Base-by-base conservation (phyloP, 768 basidiomycete species). In the Termitomyces sp. region DNA sequence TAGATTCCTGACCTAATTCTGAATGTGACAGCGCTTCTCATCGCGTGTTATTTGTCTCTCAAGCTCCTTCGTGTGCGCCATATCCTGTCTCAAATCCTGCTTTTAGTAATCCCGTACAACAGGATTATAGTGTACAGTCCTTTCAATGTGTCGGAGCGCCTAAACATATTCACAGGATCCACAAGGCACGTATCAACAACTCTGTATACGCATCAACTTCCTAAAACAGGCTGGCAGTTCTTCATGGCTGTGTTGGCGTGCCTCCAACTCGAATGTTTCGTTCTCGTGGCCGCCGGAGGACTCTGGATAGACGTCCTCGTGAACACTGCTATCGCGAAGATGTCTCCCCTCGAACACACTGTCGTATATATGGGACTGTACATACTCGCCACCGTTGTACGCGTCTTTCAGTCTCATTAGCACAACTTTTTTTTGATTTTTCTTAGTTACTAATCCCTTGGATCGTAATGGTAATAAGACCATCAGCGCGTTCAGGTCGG, bases 301-400 rank as follows among this genome's bases (percentile, higher is more conserved):
- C 76, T 85, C 5, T 86, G 85, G 85, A 68, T 81, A 32, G 79
- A 83, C 63, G 74, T 82, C 48, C 73, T 86, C 32, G 59, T 76
- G 35, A 76, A 77, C 52, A 79, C 81, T 7, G 68, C 74, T 12
- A 77, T 86, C 43, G 68, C 63, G 1, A 32, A 58, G 0, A 73
- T 84, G 9, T 79, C 80, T n/a, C n/a, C n/a, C n/a, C n/a, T n/a
- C 0, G 53, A 49, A 2, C 77, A 81, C 51, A 76, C 73, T 0
- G 17, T 25, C 0, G 42, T 75, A 3, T 85, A 84, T 59, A 61
- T 77, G 53, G 81, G 67, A 0, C 49, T 76, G 9, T 78, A 81
- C 62, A 76, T 82, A 43, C 53, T 66, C 48, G 81, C 79, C 5
- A 69, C 72, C 3, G 60, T 79, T 21, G 81, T 83, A 59, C 40